Conservation (phyloP, 2,329 filamentous ascomycete genomes). For the Xylariaceae sp. region DNA sequence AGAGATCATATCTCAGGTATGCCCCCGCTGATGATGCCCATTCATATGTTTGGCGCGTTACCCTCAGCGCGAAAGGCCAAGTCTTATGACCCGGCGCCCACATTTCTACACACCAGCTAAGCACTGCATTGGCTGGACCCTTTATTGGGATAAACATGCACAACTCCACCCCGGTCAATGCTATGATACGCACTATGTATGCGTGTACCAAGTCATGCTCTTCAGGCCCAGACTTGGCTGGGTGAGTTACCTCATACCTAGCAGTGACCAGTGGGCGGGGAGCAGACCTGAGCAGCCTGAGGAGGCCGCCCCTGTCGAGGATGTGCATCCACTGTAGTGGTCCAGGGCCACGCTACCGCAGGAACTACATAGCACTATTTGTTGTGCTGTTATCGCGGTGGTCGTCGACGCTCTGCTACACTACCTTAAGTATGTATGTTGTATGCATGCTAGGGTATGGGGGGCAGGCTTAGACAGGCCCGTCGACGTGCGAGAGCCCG, state of each 20-base stretch:
- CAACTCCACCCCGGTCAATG: neutral
- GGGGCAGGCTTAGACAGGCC: neutral
- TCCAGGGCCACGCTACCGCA: conserved; percentile 1
- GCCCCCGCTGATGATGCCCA: no score
- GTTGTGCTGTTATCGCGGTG: no score
- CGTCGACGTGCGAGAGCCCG: conserved; percentile 18
- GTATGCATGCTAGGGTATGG: neutral
- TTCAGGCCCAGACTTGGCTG: neutral
- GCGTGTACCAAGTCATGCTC: neutral
- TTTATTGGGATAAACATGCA: conserved; percentile 1
- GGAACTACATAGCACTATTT: conserved; percentile 1
- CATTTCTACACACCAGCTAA: conserved; percentile 7
- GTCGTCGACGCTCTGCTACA: no score
- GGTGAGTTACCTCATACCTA: neutral
- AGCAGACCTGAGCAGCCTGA: neutral
- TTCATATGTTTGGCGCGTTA: no score
- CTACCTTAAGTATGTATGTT: no score
- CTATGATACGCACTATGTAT: neutral
- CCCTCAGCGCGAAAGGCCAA: no score
- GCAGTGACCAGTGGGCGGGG: no score
- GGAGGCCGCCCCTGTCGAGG: neutral
- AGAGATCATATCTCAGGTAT: no score
- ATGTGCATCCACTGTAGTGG: no score
- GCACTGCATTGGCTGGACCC: neutral
- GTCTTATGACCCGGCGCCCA: no score